Base-by-base conservation (phyloP, 2,329 filamentous ascomycete species). In the Fusarium haematococcum region DNA sequence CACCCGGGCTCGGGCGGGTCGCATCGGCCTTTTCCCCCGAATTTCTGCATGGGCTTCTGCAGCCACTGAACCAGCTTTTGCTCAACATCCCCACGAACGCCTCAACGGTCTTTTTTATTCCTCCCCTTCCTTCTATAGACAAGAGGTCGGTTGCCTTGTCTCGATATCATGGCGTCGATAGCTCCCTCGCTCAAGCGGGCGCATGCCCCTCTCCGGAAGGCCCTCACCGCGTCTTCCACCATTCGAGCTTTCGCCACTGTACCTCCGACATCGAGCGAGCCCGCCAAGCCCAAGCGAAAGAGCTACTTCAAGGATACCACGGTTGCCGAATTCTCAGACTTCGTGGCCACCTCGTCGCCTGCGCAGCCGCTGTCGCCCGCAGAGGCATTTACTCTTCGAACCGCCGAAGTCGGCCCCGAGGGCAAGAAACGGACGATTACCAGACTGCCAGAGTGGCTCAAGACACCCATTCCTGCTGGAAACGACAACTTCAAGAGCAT, bases 401-500 rank as follows among this genome's bases (percentile, higher is more conserved):
- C 91, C 43, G 91, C 89, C 75, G 86, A 91, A 80, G 91, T 92
- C 77, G 91, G 91, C 41, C 91, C 91, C 23, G 87, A 86, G 32
- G 90, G 90, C 69, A 89, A 87, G 81, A 90, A 91, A 81, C 87
- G 86, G 75, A 91, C 90, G 76, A 90, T 92, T 77, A 92, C 91
- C 16, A 91, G 97, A 57, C 87, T 99, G 58, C 97, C 97, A 23
- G 90, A 93, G 76, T 99, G 97, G 97, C 90, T 99, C 73, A 98
- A 98, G 88, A 99, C 96, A 25, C 94, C 95, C 2, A 97, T 99
- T 66, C 97, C 97, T 0, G 91, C 91, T 14, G 92, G 92, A 71
- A 93, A 91, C 81, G 84, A 87, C 67, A 97, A 97, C 85, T 98
- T 93, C 87, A 97, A 97, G 86, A 94, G 94, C 80, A 97, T 99